phyloP scores from a whole-genome alignment of 805 yeast genomes.

The Cyberlindnera maritima region DNA sequence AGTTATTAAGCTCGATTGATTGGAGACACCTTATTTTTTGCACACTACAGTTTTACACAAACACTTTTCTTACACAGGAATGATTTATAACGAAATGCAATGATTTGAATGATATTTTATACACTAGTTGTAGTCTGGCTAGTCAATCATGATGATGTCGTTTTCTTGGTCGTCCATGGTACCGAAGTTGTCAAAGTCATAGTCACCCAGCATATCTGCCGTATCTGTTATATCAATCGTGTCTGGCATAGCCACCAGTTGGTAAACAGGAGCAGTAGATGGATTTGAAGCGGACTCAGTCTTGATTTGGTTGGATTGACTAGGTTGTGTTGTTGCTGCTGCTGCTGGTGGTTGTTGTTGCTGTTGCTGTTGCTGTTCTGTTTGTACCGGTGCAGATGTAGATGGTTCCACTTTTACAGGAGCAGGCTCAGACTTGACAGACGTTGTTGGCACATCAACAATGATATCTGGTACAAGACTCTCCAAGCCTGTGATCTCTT shows the following conservation, averaged over 20 bases:
- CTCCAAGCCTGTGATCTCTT: neutral
- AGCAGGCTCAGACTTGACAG: neutral
- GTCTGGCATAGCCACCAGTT: neutral
- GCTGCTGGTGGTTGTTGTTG: neutral
- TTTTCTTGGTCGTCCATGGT: slow-evolving; percentile 17
- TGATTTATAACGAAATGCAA: neutral
- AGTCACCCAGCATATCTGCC: slow-evolving; percentile 15
- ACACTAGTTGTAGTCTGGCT: neutral
- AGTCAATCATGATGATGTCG: slow-evolving; percentile 19
- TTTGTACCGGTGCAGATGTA: neutral
- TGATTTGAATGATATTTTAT: neutral
- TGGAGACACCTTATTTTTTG: too few relatives aligned
- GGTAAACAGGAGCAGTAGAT: neutral
- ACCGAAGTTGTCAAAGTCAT: slow-evolving; percentile 19
- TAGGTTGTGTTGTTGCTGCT: neutral
- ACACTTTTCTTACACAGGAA: neutral
- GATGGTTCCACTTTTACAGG: neutral
- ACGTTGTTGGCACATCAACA: neutral
- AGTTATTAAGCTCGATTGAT: neutral
- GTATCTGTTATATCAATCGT: slow-evolving; percentile 13
- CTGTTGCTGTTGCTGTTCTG: neutral
- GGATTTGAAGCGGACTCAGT: neutral
- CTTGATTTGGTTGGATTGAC: too few relatives aligned
- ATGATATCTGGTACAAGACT: neutral
- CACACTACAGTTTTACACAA: neutral